Evolutionary conservation across 257 asterid genomes (phyloP).

Genomic region (Capsicum baccatum): DNA sequence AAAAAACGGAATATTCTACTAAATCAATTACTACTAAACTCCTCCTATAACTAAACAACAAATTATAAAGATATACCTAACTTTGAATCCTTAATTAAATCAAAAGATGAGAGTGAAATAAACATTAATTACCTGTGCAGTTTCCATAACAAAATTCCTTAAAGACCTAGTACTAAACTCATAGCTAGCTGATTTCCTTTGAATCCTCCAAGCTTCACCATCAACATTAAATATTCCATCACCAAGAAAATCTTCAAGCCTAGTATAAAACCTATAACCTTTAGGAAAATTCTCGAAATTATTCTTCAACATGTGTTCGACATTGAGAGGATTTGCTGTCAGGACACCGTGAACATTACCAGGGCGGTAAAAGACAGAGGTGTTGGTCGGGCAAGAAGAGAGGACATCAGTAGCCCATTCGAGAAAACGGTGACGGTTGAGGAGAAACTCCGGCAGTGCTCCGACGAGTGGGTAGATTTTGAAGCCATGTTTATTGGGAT

Average conservation of each 20-base stretch:
- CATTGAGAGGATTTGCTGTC: slow-evolving; percentile 70
- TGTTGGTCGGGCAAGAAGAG: slow-evolving; percentile 55
- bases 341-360: slow-evolving; percentile 72
- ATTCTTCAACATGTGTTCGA: slow-evolving; percentile 74
- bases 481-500: slow-evolving; percentile 48
- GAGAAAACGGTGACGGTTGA: slow-evolving; percentile 83
- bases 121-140: slow-evolving; percentile 38
- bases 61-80: too few species aligned
- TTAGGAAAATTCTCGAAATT: slow-evolving; percentile 80
- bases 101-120: neutral
- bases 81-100: too few species aligned
- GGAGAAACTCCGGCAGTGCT: slow-evolving; percentile 70
- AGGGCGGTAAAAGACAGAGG: slow-evolving; percentile 76
- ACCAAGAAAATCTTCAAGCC: slow-evolving; percentile 76
- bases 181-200: slow-evolving; percentile 84
- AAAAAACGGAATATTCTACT: too few species aligned
- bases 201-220: slow-evolving; percentile 67
- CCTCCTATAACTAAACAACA: too few species aligned
- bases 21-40: too few species aligned
- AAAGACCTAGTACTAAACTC: slow-evolving; percentile 90
- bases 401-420: slow-evolving; percentile 75
- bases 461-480: slow-evolving; percentile 69
- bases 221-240: slow-evolving; percentile 80
- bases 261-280: slow-evolving; percentile 62
- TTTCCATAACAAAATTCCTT: slow-evolving; percentile 71